Evolutionary conservation across 257 asterid genomes (phyloP), one percentile per base, ranked within the genome.

Genomic region (Solanum sitiens): DNA sequence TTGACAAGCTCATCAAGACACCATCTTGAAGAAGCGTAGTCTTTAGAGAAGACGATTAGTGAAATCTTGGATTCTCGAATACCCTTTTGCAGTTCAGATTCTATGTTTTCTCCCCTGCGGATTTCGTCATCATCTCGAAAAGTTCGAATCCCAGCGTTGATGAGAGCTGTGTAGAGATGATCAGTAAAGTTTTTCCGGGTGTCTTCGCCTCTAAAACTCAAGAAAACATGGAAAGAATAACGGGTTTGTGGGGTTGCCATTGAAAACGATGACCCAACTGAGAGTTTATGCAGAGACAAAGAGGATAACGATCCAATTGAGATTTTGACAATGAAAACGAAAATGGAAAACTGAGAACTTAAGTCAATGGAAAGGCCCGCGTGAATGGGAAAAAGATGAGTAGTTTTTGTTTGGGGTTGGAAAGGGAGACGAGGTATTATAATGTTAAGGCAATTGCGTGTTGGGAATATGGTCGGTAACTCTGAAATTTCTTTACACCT

Each of bases 1-100:
- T 72, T 86, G 27, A 80, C 84, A 42, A 89, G 89, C 61, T 89
- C 90, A 72, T 89, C 89, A 42, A 89, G 90, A 65, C 90, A 89
- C 89, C 89, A 89, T 35, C 87, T 71, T 11, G 89, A 86, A 37
- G 90, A 67, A 30, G 87, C 89, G 30, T 85, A 88, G 18, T 67
- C 87, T 65, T 77, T 21, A 14, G 90, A 88, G 23, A 88, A 88
- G 9, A 88, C 88, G 2, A 86, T 56, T 3, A 88, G 61, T 8
- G 90, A 88, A 50, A 79, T 86, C 83, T 39, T 86, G 63, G 90
- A 85, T 63, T 86, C 88, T 6, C 83, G 75, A 79, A 88, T 88
- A 35, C 86, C 88, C 47, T 82, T 86, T 13, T 67, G 82, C n/a
- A 88, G 44, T 79, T 86, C 90, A 15, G 83, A 32, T 35, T 80